Evolutionary conservation across 352 stramenopile genomes (phyloP), one percentile per base, ranked within the genome.

Genomic region (Phytophthora pini): DNA sequence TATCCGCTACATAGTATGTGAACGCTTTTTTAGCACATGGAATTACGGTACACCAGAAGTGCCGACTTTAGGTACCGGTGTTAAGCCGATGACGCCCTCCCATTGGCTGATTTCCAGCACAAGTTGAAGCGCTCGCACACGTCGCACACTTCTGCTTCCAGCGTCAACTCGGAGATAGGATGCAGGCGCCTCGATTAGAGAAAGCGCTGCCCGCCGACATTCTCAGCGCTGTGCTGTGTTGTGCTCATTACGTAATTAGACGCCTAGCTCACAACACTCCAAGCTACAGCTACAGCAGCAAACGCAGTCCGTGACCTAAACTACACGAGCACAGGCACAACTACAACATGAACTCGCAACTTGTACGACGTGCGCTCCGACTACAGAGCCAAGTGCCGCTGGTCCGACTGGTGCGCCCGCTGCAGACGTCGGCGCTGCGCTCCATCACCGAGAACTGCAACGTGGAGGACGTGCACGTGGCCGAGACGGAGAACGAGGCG

Each of bases 401-500:
- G 3, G 39, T 5, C 5, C 27, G 48, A 38, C 26, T 52, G 20
- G 48, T 13, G 9, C 38, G 47, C 2, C 40, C 39, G 13, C 58
- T 66, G 29, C 58, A 66, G 40, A 66, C 58, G n/a, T 66, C 49
- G 24, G 48, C 58, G 11, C 39, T 46, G 40, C 38, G 20, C 29
- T 13, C 48, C 22, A 66, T 66, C 41, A 66, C 58, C 41, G 60
- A 66, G 52, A 72, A 65, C 2, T 66, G 49, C 58, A 61, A 61
- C 49, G 58, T 66, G 49, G 78, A 76, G 5, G 70, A 74, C 1
- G 74, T 69, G 10, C 63, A 79, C 27, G 64, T 75, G 27, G 77
- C 56, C 2, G 79, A 75, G 41, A 81, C 76, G 40, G 74, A 86
- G 49, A 65, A 72, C 32, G 70, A 57, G 40, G 74, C 75, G 24